Percentiles rank a stretch among this genome's conserved stretches.
phyloP scores from a whole-genome alignment of 345 rosid genomes.

The Lepidium africanum region DNA sequence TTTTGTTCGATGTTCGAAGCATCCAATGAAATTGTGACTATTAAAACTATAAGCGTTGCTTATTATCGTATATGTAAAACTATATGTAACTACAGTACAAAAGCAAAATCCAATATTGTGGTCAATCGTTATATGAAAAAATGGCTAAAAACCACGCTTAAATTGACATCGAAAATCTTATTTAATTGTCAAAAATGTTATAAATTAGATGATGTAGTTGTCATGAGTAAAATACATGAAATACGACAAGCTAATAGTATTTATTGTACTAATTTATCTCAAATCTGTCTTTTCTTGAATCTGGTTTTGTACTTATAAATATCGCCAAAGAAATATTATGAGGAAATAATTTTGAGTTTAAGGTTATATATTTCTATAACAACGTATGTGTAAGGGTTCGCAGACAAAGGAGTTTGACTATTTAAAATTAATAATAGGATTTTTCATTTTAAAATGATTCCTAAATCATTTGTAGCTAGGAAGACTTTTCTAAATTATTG shows the following conservation, averaged over 20 bases:
- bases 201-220: neutral
- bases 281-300: too few species aligned
- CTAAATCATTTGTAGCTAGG: neutral
- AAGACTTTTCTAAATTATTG: neutral
- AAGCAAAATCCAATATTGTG: neutral
- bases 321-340: neutral
- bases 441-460: neutral
- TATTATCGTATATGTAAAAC: neutral
- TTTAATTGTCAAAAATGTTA: neutral
- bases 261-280: too few species aligned
- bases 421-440: neutral
- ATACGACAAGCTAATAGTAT: neutral
- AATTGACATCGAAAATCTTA: neutral
- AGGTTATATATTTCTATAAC: too few species aligned
- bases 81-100: slow-evolving; percentile 1
- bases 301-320: neutral
- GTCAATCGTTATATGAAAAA: neutral
- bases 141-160: neutral
- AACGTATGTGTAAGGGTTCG: too few species aligned
- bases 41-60: neutral
- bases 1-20: slow-evolving; percentile 9
- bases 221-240: neutral
- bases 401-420: too few species aligned
- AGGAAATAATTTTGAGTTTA: too few species aligned
- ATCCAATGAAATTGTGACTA: slow-evolving; percentile 13